Evolutionary conservation across 208 protist species (phyloP).

Genomic region (Crithidia fasciculata): DNA sequence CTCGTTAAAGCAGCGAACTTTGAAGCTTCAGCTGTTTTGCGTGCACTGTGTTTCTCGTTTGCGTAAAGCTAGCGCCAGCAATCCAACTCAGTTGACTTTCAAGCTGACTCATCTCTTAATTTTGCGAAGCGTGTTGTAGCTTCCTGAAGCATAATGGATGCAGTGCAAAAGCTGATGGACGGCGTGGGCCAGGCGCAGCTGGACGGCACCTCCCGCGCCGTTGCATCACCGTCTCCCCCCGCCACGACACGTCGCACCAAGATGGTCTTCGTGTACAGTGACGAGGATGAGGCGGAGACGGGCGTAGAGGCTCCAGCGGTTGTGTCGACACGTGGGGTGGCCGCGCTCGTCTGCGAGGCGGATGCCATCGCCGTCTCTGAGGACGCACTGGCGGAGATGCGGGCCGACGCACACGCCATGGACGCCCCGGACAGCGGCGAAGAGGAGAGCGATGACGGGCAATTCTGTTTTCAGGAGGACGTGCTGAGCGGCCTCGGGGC

Average conservation of each 20-base stretch:
- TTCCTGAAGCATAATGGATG: conserved; percentile 16
- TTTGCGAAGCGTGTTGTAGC: not conserved
- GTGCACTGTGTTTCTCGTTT: too few species aligned
- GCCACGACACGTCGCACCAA: conserved; percentile 35
- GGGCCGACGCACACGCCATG: conserved; percentile 26
- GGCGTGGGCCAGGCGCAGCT: conserved; percentile 7
- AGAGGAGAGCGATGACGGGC: conserved; percentile 9
- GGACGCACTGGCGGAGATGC: conserved; percentile 44
- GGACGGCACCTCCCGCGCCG: not conserved
- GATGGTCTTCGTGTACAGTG: conserved; percentile 81
- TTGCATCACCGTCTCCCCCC: not conserved
- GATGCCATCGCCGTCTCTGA: conserved; percentile 30
- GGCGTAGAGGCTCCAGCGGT: not conserved
- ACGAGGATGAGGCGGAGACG: conserved; percentile 59
- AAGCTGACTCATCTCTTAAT: not conserved
- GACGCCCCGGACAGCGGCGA: not conserved
- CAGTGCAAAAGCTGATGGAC: conserved; percentile 19
- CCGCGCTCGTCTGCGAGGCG: conserved; percentile 13
- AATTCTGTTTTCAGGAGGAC: conserved; percentile 34
- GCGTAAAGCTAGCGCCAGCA: too few species aligned
- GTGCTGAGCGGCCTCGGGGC: conserved; percentile 21
- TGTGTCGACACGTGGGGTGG: not conserved
- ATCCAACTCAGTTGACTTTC: too few species aligned
- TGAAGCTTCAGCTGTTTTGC: too few species aligned
- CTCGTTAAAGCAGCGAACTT: too few species aligned